Percentiles rank a stretch among this genome's conserved stretches.
These are phyloP conservation scores for Mucor ambiguus DNA, from an alignment of 371 early-diverging fungal genomes.

Conservation along the genomic window DNA sequence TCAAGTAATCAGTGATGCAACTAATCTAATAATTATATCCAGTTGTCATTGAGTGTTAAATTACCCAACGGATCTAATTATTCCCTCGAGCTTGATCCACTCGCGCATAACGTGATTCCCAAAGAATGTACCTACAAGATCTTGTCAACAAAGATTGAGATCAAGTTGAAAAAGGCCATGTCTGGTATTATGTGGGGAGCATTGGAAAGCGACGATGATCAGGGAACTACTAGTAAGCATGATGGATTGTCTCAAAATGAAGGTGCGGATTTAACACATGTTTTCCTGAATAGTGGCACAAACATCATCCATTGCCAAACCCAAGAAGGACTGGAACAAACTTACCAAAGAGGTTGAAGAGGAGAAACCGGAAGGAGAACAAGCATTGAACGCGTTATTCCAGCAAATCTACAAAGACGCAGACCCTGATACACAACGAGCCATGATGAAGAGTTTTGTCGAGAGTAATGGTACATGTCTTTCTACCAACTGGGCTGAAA, in stretches of 20 bases:
- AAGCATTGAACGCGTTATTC: conserved; percentile 87
- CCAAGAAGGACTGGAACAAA: conserved; percentile 82
- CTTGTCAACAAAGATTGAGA: conserved; percentile 91
- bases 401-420: conserved; percentile 91
- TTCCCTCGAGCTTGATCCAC: conserved; percentile 81
- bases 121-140: conserved; percentile 70
- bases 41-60: conserved; percentile 78
- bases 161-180: conserved; percentile 81
- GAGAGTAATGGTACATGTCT: conserved; percentile 96
- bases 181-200: conserved; percentile 79
- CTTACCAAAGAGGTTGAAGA: conserved; percentile 67
- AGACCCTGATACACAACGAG: conserved; percentile 88
- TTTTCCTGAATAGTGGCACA: conserved; percentile 21
- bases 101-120: conserved; percentile 78
- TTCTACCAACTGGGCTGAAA: conserved; percentile 97
- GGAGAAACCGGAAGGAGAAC: conserved; percentile 86
- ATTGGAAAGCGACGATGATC: conserved; percentile 73
- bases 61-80: conserved; percentile 79
- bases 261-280: neutral
- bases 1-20: neutral
- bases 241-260: neutral
- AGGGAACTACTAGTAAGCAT: conserved; percentile 34
- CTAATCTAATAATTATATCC: neutral
- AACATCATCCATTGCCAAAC: conserved; percentile 38
- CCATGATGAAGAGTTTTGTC: conserved; percentile 98